phyloP scores from a whole-genome alignment of 805 yeast genomes.

The Torulaspora quercuum region DNA sequence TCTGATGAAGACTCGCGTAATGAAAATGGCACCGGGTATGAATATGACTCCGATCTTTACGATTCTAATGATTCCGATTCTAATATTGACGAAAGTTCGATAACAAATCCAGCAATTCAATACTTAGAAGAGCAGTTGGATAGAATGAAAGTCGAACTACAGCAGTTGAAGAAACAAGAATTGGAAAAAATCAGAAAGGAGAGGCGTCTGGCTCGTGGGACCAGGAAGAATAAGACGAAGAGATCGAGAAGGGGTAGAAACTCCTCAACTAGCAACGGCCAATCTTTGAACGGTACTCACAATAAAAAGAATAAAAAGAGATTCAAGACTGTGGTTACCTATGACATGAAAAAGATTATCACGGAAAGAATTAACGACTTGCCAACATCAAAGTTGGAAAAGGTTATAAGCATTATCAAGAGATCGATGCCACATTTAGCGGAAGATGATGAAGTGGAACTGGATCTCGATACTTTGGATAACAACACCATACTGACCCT shows the following conservation, averaged over 20 bases:
- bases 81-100: slow-evolving; percentile 56
- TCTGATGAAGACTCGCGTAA: slow-evolving; percentile 44
- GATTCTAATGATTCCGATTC: slow-evolving; percentile 53
- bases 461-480: slow-evolving; percentile 91
- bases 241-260: slow-evolving; percentile 39
- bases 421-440: slow-evolving; percentile 60
- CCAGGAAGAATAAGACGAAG: slow-evolving; percentile 37
- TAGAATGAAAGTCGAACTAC: slow-evolving; percentile 81
- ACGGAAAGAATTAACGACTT: slow-evolving; percentile 77
- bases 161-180: slow-evolving; percentile 74
- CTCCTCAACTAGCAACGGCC: slow-evolving; percentile 14
- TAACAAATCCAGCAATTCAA: slow-evolving; percentile 86
- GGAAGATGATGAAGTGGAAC: slow-evolving; percentile 87
- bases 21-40: slow-evolving; percentile 40
- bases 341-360: slow-evolving; percentile 94
- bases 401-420: slow-evolving; percentile 79
- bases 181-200: slow-evolving; percentile 63
- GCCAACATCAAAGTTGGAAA: slow-evolving; percentile 75
- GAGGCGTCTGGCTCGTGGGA: slow-evolving; percentile 41
- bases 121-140: slow-evolving; percentile 82
- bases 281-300: slow-evolving; percentile 16
- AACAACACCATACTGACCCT: slow-evolving; percentile 76
- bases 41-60: slow-evolving; percentile 23
- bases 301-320: slow-evolving; percentile 31
- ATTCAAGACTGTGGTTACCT: slow-evolving; percentile 56